These are phyloP conservation scores for Amaranthus tricolor DNA, from an alignment of 179 eudicot species.

Conservation along the genomic window DNA sequence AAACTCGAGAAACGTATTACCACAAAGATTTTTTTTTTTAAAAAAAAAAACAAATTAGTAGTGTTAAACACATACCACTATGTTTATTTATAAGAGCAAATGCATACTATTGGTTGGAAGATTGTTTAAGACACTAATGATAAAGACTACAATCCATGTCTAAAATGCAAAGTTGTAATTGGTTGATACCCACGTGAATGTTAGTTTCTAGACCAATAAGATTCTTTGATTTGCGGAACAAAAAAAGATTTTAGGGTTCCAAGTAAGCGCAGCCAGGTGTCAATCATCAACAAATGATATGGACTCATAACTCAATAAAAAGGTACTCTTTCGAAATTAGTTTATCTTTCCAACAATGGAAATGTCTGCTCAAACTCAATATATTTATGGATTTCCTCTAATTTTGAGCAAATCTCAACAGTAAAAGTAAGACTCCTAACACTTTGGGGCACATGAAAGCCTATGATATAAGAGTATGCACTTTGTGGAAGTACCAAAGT, in stretches of 20 bases:
- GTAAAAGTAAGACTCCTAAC: conserved; percentile 14
- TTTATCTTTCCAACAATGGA: conserved; percentile 34
- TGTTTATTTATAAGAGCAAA: conserved; percentile 12
- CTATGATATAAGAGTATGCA: conserved; percentile 6
- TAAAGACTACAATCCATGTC: conserved; percentile 31
- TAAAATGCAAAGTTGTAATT: conserved; percentile 17
- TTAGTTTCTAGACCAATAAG: conserved; percentile 33
- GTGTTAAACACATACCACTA: conserved; percentile 7
- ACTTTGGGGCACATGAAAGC: conserved; percentile 23
- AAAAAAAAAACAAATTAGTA: not conserved
- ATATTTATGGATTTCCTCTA: conserved; percentile 3
- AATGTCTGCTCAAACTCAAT: conserved; percentile 28
- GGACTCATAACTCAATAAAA: conserved; percentile 18
- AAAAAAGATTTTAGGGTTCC: conserved; percentile 23
- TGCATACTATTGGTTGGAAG: conserved; percentile 32
- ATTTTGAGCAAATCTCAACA: conserved; percentile 32
- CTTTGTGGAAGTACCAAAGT: conserved; percentile 19
- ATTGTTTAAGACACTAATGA: conserved; percentile 31
- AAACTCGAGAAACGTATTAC: not conserved
- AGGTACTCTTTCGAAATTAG: conserved; percentile 6
- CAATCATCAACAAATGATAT: conserved; percentile 45
- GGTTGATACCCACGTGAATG: conserved; percentile 35
- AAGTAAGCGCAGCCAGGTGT: conserved; percentile 32
- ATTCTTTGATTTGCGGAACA: conserved; percentile 17
- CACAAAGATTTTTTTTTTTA: no score